Evolutionary conservation across 805 yeast species (phyloP).

Genomic region (Wickerhamiella cacticola): DNA sequence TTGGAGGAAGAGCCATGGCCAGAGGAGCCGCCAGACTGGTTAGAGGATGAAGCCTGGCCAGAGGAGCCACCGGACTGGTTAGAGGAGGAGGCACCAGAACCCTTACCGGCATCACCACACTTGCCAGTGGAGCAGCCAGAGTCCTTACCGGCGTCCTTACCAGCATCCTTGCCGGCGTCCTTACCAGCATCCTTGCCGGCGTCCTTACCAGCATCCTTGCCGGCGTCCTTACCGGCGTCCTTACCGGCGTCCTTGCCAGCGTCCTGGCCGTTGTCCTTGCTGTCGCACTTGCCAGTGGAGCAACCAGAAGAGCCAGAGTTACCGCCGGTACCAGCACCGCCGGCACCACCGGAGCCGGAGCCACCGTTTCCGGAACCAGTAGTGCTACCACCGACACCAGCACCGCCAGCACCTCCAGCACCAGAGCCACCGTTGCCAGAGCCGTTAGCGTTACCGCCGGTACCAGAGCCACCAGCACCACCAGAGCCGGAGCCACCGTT

Average conservation of each 20-base stretch:
- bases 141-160: no score
- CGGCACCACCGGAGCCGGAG: neutral
- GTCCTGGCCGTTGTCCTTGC: no score
- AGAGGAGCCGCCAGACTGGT: conserved; percentile 1
- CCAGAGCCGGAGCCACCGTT: conserved; percentile 1
- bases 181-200: no score
- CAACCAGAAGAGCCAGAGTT: neutral
- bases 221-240: no score
- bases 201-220: no score
- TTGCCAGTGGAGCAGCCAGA: neutral
- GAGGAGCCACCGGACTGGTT: neutral
- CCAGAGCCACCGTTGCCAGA: conserved; percentile 1
- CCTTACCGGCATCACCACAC: neutral
- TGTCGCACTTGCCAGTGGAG: no score
- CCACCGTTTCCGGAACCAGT: neutral
- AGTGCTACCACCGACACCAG: neutral
- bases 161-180: no score
- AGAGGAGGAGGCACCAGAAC: neutral
- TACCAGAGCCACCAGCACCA: neutral
- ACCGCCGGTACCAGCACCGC: neutral
- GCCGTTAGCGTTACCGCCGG: neutral
- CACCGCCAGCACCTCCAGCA: conserved; percentile 1
- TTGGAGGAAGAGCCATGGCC: neutral
- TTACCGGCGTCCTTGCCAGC: no score
- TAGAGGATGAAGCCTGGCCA: neutral